Percentiles rank a stretch among this genome's conserved stretches.
Conservation (phyloP, 805 yeast species). For the Candida takata region DNA sequence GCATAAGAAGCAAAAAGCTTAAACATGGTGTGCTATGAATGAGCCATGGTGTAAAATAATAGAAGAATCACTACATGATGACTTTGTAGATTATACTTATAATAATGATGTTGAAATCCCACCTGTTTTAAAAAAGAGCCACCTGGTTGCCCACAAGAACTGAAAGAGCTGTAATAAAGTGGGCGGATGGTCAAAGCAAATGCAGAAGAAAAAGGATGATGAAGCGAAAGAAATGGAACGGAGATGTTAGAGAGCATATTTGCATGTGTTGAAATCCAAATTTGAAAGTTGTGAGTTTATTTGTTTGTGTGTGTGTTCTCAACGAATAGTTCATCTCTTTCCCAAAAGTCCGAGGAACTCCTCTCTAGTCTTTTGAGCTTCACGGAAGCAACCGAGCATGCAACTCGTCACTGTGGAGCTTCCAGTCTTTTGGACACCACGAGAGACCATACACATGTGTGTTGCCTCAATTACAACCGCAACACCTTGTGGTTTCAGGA, state of each 20-base stretch:
- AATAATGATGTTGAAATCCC: slow-evolving; percentile 5
- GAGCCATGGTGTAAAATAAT: no score
- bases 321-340: slow-evolving; percentile 35
- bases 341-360: slow-evolving; percentile 83
- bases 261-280: slow-evolving; percentile 3
- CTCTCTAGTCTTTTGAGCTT: slow-evolving; percentile 91
- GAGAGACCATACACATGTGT: slow-evolving; percentile 98
- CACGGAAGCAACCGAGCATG: slow-evolving; percentile 94
- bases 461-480: slow-evolving; percentile 97
- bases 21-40: no score
- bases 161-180: not conserved
- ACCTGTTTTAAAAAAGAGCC: not conserved
- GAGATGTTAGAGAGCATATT: not conserved
- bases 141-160: not conserved
- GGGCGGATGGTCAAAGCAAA: not conserved
- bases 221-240: not conserved
- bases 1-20: slow-evolving; percentile 13
- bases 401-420: slow-evolving; percentile 91
- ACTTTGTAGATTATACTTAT: not conserved
- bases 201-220: not conserved
- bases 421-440: slow-evolving; percentile 96
- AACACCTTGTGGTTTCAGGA: slow-evolving; percentile 90
- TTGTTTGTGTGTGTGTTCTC: not conserved
- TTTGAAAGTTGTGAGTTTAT: not conserved
- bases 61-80: no score